These are phyloP conservation scores for Debaryomyces nepalensis DNA, from an alignment of 1,139 yeast species.

Conservation along the genomic window DNA sequence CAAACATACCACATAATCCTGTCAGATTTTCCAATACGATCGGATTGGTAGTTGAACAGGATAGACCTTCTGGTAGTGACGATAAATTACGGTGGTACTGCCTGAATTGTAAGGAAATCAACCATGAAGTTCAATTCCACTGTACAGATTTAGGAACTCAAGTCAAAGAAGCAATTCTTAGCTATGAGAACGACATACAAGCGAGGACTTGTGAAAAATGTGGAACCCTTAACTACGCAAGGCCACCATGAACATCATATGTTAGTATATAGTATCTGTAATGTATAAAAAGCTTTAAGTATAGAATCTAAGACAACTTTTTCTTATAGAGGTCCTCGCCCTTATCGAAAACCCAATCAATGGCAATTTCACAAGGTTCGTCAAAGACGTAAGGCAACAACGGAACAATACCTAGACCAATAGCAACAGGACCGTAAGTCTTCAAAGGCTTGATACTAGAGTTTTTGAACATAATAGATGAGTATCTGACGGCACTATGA, in stretches of 20 bases:
- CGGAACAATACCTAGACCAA: conserved; percentile 81
- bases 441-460: conserved; percentile 42
- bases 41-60: conserved; percentile 94
- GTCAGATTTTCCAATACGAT: conserved; percentile 84
- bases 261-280: neutral
- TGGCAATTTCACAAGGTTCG: conserved; percentile 76
- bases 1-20: conserved; percentile 88
- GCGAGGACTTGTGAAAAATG: conserved; percentile 77
- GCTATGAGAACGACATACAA: conserved; percentile 64
- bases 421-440: conserved; percentile 75
- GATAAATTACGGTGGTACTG: conserved; percentile 91
- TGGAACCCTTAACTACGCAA: conserved; percentile 69
- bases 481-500: conserved; percentile 76
- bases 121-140: conserved; percentile 73
- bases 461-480: conserved; percentile 61
- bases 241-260: conserved; percentile 45
- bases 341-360: conserved; percentile 66
- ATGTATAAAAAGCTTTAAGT: conserved; percentile 12
- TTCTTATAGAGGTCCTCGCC: conserved; percentile 46
- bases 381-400: conserved; percentile 78
- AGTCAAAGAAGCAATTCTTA: conserved; percentile 78
- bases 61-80: conserved; percentile 70
- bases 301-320: conserved; percentile 1
- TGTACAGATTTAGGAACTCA: conserved; percentile 88
- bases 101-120: conserved; percentile 61